phyloP scores from a whole-genome alignment of 306 rosid genomes.

The Cucumis cinereus region DNA sequence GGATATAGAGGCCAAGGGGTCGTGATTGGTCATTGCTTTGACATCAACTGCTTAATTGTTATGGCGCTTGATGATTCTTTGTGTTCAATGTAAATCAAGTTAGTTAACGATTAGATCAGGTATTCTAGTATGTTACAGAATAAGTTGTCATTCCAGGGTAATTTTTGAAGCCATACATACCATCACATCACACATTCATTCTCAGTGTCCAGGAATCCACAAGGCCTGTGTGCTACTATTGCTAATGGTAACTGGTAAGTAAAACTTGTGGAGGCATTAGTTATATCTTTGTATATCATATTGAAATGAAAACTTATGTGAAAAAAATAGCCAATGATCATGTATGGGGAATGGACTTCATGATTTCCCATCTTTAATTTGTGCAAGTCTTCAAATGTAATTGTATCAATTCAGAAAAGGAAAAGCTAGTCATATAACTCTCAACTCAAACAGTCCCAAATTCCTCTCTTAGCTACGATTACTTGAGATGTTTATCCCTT shows the following conservation, averaged over 20 bases:
- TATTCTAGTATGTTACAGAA: background rate
- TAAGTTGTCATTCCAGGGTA: background rate
- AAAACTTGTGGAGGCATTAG: background rate
- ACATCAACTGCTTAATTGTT: background rate
- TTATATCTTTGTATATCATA: background rate
- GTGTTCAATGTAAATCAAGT: slow-evolving; percentile 13
- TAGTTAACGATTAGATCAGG: background rate
- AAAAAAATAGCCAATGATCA: background rate
- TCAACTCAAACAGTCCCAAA: background rate
- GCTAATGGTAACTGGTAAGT: background rate
- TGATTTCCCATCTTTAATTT: background rate
- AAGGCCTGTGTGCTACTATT: background rate
- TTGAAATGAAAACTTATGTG: background rate
- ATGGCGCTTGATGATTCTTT: background rate
- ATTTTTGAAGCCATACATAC: background rate
- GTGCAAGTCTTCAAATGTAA: background rate
- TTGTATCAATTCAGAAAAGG: background rate
- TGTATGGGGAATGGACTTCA: background rate
- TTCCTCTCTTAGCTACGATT: background rate
- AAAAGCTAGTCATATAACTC: background rate
- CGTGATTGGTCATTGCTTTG: slow-evolving; percentile 14
- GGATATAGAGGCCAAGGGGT: slow-evolving; percentile 36
- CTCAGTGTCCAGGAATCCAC: slow-evolving; percentile 1
- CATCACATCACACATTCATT: background rate
- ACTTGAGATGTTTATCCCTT: no score